Percentiles rank a stretch among this genome's conserved stretches.
Conservation (phyloP, 441 rosid species). For the Erodium texanum region DNA sequence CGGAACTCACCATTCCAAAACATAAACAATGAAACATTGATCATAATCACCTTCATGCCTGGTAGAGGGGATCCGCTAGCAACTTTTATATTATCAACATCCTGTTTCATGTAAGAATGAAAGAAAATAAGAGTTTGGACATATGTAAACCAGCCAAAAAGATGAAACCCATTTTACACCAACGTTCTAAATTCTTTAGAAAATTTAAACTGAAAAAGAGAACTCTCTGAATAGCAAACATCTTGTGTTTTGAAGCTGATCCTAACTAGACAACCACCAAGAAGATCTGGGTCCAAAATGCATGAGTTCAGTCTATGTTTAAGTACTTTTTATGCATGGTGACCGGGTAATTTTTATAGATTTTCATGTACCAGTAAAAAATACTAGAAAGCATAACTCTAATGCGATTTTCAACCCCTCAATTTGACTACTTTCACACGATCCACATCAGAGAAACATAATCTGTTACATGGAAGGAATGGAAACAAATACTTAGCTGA, state of each 20-base stretch:
- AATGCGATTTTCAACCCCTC: background rate
- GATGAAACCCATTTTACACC: background rate
- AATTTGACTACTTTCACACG: background rate
- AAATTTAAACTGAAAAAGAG: background rate
- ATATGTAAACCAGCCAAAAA: background rate
- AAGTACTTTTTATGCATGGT: background rate
- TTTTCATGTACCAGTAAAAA: background rate
- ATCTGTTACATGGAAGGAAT: background rate
- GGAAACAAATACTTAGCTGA: background rate
- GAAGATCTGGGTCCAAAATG: background rate
- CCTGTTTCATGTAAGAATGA: conserved; percentile 42
- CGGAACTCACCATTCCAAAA: conserved; percentile 14
- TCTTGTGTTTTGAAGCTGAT: background rate
- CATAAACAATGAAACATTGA: conserved; percentile 18
- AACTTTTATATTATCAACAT: conserved; percentile 42
- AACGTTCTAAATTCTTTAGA: background rate
- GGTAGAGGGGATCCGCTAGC: conserved; percentile 88
- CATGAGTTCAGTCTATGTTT: background rate
- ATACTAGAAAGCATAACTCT: background rate
- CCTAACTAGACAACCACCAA: background rate
- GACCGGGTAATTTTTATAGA: background rate
- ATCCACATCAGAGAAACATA: background rate
- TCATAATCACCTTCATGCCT: conserved; percentile 80
- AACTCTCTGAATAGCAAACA: background rate
- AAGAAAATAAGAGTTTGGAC: conserved; percentile 17